Base-by-base conservation (phyloP, 495 filamentous ascomycete genomes). In the Neurospora africana region DNA sequence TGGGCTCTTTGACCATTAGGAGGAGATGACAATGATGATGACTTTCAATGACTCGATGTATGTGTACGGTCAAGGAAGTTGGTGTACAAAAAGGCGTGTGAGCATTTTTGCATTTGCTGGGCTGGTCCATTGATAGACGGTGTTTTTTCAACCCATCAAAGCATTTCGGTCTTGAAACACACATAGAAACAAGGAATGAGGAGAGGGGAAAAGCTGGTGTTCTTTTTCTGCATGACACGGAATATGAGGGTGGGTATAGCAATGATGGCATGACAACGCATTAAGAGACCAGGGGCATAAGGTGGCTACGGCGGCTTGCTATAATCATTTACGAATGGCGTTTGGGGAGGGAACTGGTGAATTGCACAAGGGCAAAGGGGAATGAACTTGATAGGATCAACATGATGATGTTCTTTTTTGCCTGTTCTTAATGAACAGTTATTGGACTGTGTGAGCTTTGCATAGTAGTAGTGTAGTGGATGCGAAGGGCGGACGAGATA, bases 1-100 rank as follows among this genome's bases (percentile, higher is more conserved):
- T 81, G 80, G 53, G 53, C 27, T 19, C 53, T 19, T 33, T 65
- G 53, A 33, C 27, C 2, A 9, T 15, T 8, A 65, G 53, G 53
- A 65, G 27, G 27, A 65, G 53, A 65, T 33, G 15, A 65, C 6
- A 19, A 33, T 65, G 15, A 61, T 61, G 0, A 65, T 65, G 53
- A 65, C 53, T 65, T 65, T 33, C 1, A 33, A 33, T 19, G 53
- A 65, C 53, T 30, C 15, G 27, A 65, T 65, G 11, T 33, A 33
- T 19, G 13, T 65, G 53, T 15, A 65, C 7, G 5, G 53, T 33
- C 53, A 65, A 33, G 11, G 53, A 33, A 65, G 27, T 33, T 65
- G 53, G 27, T 8, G 53, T 17, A 15, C 7, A 17, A 33, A 1
- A 65, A 65, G 23, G 27, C 53, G 53, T 33, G 33, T 30, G 27